Percentiles rank a stretch among this genome's conserved stretches.
Evolutionary conservation across 768 basidiomycete species (phyloP).

Genomic region (Lactifluus echinatus): DNA sequence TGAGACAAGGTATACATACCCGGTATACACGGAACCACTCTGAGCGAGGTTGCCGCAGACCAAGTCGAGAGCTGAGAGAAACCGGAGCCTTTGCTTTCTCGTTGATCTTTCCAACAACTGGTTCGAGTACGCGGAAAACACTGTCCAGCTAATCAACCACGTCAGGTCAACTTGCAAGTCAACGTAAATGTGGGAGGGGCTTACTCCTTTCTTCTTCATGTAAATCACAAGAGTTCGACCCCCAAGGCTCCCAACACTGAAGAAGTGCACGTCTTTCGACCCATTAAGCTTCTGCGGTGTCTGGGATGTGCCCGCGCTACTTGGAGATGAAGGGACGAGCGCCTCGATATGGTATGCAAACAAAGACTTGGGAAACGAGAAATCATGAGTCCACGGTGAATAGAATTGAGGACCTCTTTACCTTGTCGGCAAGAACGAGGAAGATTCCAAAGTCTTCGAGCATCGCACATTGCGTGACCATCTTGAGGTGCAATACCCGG

Average conservation of each 20-base stretch:
- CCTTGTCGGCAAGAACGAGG: slow-evolving; percentile 91
- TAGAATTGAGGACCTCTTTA: slow-evolving; percentile 20
- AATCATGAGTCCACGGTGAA: background rate
- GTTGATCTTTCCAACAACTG: slow-evolving; percentile 83
- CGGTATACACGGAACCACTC: slow-evolving; percentile 96
- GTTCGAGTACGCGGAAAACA: slow-evolving; percentile 95
- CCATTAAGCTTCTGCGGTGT: slow-evolving; percentile 88
- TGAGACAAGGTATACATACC: slow-evolving; percentile 26
- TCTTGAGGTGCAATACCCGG: slow-evolving; percentile 86
- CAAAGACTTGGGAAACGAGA: slow-evolving; percentile 43
- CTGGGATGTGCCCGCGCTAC: slow-evolving; percentile 57
- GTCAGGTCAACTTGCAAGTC: slow-evolving; percentile 18
- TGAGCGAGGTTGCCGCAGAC: slow-evolving; percentile 69
- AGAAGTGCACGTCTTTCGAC: slow-evolving; percentile 90
- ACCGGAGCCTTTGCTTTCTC: slow-evolving; percentile 64
- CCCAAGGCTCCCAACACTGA: slow-evolving; percentile 82
- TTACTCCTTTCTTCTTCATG: slow-evolving; percentile 88
- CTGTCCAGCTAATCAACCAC: slow-evolving; percentile 53
- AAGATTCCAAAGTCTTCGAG: slow-evolving; percentile 95
- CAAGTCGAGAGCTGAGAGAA: slow-evolving; percentile 63
- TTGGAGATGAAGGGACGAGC: slow-evolving; percentile 78
- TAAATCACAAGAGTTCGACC: slow-evolving; percentile 87
- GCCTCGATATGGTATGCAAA: slow-evolving; percentile 97
- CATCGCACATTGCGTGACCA: slow-evolving; percentile 93
- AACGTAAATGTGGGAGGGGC: slow-evolving; percentile 21